Evolutionary conservation across 768 basidiomycete species (phyloP).

Genomic region (Macrolepiota albuminosa): DNA sequence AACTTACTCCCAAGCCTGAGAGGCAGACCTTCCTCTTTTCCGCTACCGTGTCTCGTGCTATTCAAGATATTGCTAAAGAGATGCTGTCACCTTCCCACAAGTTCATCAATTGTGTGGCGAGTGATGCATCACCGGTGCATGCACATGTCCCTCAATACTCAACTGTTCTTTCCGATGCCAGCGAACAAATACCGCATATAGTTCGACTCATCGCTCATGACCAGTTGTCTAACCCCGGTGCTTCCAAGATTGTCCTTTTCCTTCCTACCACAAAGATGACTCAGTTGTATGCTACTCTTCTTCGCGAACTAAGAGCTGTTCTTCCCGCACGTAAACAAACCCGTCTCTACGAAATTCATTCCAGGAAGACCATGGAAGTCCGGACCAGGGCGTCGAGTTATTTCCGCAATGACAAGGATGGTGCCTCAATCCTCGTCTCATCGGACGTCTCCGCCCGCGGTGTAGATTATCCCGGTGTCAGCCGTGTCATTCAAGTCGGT

Average conservation of each 20-base stretch:
- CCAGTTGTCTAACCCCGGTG: constrained; percentile 63
- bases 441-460: constrained; percentile 89
- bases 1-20: constrained; percentile 54
- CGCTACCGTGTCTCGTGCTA: constrained; percentile 72
- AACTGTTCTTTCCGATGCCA: constrained; percentile 62
- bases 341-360: constrained; percentile 76
- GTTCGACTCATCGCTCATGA: constrained; percentile 83
- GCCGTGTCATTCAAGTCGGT: constrained; percentile 89
- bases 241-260: constrained; percentile 80
- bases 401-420: constrained; percentile 53
- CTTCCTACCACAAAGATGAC: constrained; percentile 83
- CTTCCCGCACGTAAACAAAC: constrained; percentile 53
- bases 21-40: constrained; percentile 94
- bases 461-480: constrained; percentile 85
- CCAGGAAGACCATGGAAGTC: constrained; percentile 56
- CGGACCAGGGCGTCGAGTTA: constrained; percentile 52
- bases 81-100: constrained; percentile 56
- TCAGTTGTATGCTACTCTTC: constrained; percentile 61
- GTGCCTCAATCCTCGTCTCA: constrained; percentile 66
- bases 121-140: constrained; percentile 60
- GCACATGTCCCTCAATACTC: constrained; percentile 78
- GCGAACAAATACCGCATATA: constrained; percentile 74
- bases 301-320: constrained; percentile 42
- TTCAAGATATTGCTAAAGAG: constrained; percentile 64
- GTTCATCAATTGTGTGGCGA: constrained; percentile 70